Evolutionary conservation across 129 eudicot genomes (phyloP).

Genomic region (Smallanthus sonchifolius): DNA sequence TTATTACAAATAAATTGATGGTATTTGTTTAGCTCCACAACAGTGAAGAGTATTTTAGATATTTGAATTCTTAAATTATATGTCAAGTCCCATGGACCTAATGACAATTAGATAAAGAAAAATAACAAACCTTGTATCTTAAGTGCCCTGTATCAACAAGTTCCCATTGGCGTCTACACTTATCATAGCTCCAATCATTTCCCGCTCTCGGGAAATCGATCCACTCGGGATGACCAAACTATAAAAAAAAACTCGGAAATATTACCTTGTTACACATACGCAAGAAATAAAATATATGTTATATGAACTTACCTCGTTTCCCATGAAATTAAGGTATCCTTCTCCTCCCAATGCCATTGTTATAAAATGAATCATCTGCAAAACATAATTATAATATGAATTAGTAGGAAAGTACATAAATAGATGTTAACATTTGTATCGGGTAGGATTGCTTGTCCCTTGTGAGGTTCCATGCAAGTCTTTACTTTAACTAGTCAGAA

Average conservation of each 20-base stretch:
- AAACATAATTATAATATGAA: not conserved
- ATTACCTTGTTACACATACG: not conserved
- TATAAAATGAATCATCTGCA: constrained; percentile 94
- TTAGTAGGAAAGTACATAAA: not conserved
- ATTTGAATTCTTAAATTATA: not conserved
- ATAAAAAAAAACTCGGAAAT: not conserved
- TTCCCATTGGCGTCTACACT: constrained; percentile 95
- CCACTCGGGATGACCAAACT: constrained; percentile 99
- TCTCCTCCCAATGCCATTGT: constrained; percentile 99
- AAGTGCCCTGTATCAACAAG: constrained; percentile 83
- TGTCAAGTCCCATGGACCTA: not conserved
- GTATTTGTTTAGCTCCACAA: not conserved
- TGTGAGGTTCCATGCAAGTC: constrained; percentile 3
- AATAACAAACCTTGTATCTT: constrained; percentile 74
- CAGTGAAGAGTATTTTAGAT: not conserved
- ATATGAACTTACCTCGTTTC: constrained; percentile 72
- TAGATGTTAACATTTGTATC: not conserved
- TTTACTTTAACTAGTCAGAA: too few relatives aligned
- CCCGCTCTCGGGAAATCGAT: constrained; percentile 98
- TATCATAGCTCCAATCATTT: constrained; percentile 81
- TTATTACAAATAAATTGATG: not conserved
- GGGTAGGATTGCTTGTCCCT: not conserved
- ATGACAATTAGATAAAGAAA: not conserved
- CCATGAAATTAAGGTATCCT: constrained; percentile 99
- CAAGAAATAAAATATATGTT: not conserved